Conservation (phyloP, 768 basidiomycete species). For the Trametes cinnabarina region DNA sequence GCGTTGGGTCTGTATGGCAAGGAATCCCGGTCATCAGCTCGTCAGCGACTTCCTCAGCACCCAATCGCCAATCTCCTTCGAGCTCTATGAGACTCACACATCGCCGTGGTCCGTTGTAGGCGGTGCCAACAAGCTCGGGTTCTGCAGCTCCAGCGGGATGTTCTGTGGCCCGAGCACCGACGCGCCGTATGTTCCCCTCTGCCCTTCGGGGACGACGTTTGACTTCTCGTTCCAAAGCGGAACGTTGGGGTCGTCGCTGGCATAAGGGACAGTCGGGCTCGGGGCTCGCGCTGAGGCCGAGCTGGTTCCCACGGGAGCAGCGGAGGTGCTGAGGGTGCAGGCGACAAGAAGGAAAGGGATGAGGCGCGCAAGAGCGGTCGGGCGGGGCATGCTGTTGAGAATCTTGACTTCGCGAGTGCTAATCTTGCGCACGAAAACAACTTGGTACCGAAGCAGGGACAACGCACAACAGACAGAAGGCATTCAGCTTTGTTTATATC, state of each 20-base stretch:
- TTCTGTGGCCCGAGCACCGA: conserved; percentile 34
- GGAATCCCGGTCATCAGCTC: too few relatives aligned
- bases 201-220: conserved; percentile 36
- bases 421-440: too few relatives aligned
- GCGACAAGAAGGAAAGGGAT: conserved; percentile 7
- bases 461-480: too few relatives aligned
- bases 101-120: conserved; percentile 35
- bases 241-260: conserved; percentile 25
- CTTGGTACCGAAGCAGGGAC: too few relatives aligned
- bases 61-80: neutral
- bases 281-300: neutral
- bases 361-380: neutral
- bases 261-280: conserved; percentile 21
- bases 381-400: neutral
- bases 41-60: neutral
- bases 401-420: too few relatives aligned
- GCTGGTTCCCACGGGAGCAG: too few relatives aligned
- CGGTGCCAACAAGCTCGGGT: conserved; percentile 33
- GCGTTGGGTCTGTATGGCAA: conserved; percentile 39
- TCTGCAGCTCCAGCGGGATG: conserved; percentile 31
- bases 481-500: too few relatives aligned
- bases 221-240: conserved; percentile 15
- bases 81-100: conserved; percentile 27
- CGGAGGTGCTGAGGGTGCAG: neutral
- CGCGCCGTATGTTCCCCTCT: conserved; percentile 25